phyloP scores from a whole-genome alignment of 371 early-diverging fungal species.

The Mortierella sp. region DNA sequence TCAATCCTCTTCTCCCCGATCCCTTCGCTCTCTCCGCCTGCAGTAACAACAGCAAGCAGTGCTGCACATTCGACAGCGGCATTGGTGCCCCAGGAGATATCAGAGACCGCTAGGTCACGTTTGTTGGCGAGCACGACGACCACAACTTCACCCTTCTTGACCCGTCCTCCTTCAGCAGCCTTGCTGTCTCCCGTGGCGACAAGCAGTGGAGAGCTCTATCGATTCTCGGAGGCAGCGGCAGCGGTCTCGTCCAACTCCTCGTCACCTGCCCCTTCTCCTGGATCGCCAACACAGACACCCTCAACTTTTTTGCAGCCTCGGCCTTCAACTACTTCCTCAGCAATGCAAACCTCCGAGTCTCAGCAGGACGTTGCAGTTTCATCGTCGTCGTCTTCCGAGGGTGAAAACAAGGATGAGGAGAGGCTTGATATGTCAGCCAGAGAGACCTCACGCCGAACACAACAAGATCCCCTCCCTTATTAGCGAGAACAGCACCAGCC shows the following conservation, averaged over 20 bases:
- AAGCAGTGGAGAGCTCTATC: conserved; percentile 4
- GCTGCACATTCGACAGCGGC: too few relatives aligned
- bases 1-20: neutral
- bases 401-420: neutral
- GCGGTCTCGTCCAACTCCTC: neutral
- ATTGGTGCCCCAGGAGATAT: neutral
- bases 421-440: neutral
- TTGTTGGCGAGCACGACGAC: too few relatives aligned
- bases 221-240: neutral
- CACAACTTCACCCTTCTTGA: neutral
- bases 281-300: neutral
- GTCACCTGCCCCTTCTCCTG: neutral
- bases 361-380: neutral
- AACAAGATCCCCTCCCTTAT: neutral
- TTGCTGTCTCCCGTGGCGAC: neutral
- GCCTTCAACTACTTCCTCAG: neutral
- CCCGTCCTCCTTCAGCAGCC: conserved; percentile 8
- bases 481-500: neutral
- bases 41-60: neutral
- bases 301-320: neutral
- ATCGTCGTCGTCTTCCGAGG: neutral
- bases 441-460: neutral
- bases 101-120: neutral
- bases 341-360: neutral
- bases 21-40: neutral